Evolutionary conservation across 768 basidiomycete genomes (phyloP), one percentile per base, ranked within the genome.

Genomic region (Clitopilus passeckerianus): DNA sequence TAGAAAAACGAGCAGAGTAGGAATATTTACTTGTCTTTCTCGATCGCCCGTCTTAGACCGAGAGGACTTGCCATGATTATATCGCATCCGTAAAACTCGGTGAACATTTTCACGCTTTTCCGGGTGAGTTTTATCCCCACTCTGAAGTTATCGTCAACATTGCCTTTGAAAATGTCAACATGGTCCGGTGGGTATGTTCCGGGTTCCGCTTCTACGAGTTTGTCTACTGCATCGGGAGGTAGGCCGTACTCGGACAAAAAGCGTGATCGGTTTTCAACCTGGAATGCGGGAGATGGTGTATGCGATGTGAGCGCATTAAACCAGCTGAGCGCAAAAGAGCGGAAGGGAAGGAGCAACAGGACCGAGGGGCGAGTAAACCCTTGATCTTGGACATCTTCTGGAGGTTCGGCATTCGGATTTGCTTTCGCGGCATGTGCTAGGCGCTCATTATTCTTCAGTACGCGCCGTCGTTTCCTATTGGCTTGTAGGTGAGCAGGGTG

Each of bases 301-400:
- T 93, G 93, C 16, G 85, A 76, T 2, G 86, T 87, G 57, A 98
- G 76, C 23, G 90, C 85, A n/a, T 80, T 78, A 61, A 95, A 75
- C 92, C 95, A 98, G 58, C 84, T 79, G 6, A 90, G 75, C 0
- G 92, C 95, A 54, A 86, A 87, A 41, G 92, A 93, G 54, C 97
- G 93, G 77, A 98, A 94, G 1, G 97, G 97, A 9, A 95, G 83
- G 59, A 98, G 85, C 63, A 99, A 75, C 52, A 99, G 90, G 27
- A 96, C 79, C 18, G 96, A 95, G 9, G 97, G 96, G 5, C 97
- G 90, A 6, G 95, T 97, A 74, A 98, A 98, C 24, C 96, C 96
- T 80, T 98, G 97, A 68, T 99, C 97, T 74, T 93, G 92, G 14
- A 91, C 81, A 61, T 92, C 86, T 72, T 88, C 85, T 1, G 87